Percentiles rank a stretch among this genome's conserved stretches.
Evolutionary conservation across 1,284 basidiomycete genomes (phyloP).

Genomic region (Violaceomyces palustris): DNA sequence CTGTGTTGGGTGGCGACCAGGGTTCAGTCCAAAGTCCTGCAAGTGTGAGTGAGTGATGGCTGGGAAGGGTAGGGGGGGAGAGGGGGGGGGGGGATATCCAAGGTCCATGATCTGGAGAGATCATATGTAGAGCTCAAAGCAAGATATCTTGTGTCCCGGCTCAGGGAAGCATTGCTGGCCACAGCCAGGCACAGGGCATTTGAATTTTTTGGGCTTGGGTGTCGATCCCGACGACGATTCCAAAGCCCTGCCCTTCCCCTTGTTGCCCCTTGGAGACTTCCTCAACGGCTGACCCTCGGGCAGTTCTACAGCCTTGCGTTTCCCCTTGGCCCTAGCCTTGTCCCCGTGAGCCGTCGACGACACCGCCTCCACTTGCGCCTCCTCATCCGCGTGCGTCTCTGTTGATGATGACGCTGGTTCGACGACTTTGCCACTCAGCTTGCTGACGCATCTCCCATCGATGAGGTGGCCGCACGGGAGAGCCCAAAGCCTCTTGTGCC

Average conservation of each 20-base stretch:
- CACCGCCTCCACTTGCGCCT: neutral
- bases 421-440: constrained; percentile 15
- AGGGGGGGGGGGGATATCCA: too few relatives aligned
- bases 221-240: constrained; percentile 4
- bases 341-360: neutral
- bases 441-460: constrained; percentile 38
- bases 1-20: too few relatives aligned
- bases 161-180: constrained; percentile 37
- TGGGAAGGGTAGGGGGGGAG: too few relatives aligned
- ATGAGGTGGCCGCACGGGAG: constrained; percentile 46
- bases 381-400: neutral
- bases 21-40: too few relatives aligned
- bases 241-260: neutral
- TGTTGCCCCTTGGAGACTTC: neutral
- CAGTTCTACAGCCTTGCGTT: constrained; percentile 4
- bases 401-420: neutral
- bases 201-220: constrained; percentile 27
- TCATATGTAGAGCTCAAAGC: constrained; percentile 14
- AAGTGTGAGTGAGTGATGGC: too few relatives aligned
- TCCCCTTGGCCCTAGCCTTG: constrained; percentile 7
- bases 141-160: constrained; percentile 19
- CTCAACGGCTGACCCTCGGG: neutral
- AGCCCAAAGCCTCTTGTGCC: constrained; percentile 37
- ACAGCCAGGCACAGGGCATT: constrained; percentile 41
- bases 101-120: too few relatives aligned